Percentiles rank a stretch among this genome's conserved stretches.
Evolutionary conservation across 345 rosid genomes (phyloP).

Genomic region (Gossypium mustelinum): DNA sequence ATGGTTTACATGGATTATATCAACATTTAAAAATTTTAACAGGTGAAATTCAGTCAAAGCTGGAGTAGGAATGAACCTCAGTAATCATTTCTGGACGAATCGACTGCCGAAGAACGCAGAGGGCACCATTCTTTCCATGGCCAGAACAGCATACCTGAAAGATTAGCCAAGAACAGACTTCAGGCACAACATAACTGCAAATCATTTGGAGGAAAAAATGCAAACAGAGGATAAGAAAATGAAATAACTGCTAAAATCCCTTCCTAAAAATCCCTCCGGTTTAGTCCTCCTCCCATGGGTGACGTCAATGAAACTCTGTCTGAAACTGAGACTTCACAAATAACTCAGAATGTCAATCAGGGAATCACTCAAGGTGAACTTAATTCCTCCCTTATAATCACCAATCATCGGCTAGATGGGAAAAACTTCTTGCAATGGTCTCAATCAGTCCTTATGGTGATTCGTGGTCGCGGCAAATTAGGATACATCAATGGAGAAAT

Average conservation of each 20-base stretch:
- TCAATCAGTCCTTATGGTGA: too few species aligned
- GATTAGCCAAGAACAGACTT: constrained; percentile 4
- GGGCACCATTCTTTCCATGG: constrained; percentile 92
- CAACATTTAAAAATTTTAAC: constrained; percentile 1
- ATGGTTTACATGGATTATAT: not conserved
- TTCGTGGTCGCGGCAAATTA: too few species aligned
- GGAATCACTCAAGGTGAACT: too few species aligned
- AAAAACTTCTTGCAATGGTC: too few species aligned
- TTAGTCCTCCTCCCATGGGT: too few species aligned
- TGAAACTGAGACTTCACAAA: too few species aligned
- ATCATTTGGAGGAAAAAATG: not conserved
- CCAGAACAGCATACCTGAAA: constrained; percentile 98
- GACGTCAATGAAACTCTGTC: too few species aligned
- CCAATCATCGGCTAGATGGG: too few species aligned
- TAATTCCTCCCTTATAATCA: too few species aligned
- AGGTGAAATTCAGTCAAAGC: not conserved
- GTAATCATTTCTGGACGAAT: constrained; percentile 96
- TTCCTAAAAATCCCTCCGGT: too few species aligned
- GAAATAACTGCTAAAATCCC: not conserved
- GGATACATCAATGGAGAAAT: too few species aligned
- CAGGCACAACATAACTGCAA: not conserved
- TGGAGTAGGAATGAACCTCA: constrained; percentile 50
- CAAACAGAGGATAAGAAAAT: not conserved
- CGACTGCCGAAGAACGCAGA: constrained; percentile 90
- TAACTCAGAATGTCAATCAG: too few species aligned